A percentile compares a stretch with the other conserved stretches of the same genome.
These are phyloP conservation scores for Solanum chmielewskii DNA, from an alignment of 257 asterid species.

Conservation along the genomic window DNA sequence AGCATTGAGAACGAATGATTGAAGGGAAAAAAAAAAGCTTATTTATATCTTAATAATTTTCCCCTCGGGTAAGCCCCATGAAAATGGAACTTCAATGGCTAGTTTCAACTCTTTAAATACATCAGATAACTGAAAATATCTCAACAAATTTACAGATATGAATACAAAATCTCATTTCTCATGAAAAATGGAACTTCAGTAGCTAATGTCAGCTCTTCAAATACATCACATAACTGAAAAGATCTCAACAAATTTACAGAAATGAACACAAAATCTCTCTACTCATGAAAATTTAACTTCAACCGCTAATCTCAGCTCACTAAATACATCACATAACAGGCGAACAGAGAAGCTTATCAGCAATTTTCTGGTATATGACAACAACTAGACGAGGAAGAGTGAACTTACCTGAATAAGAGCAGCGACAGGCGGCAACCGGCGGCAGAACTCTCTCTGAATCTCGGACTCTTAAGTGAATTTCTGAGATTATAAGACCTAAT, in stretches of 20 bases:
- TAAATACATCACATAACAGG: constrained; percentile 30
- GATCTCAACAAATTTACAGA: neutral
- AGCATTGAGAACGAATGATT: neutral
- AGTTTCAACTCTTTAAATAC: neutral
- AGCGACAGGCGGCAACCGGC: neutral
- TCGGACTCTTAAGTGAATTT: neutral
- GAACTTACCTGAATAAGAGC: neutral
- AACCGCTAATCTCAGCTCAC: constrained; percentile 15
- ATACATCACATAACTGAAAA: neutral
- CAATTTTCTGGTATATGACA: constrained; percentile 21
- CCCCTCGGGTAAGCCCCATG: neutral
- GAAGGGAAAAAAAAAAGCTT: neutral
- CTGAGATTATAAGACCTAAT: neutral
- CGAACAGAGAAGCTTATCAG: constrained; percentile 45
- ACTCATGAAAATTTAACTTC: constrained; percentile 11
- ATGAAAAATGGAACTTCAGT: neutral
- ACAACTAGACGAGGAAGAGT: neutral
- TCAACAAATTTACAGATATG: neutral
- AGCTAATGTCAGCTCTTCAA: neutral
- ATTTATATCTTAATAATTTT: neutral
- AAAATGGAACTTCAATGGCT: neutral
- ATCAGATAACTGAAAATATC: neutral
- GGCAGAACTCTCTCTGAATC: neutral
- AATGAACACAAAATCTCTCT: constrained; percentile 7
- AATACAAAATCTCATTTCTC: neutral